phyloP scores from a whole-genome alignment of 768 basidiomycete species.

The Gloeopeniophorella convolvens region DNA sequence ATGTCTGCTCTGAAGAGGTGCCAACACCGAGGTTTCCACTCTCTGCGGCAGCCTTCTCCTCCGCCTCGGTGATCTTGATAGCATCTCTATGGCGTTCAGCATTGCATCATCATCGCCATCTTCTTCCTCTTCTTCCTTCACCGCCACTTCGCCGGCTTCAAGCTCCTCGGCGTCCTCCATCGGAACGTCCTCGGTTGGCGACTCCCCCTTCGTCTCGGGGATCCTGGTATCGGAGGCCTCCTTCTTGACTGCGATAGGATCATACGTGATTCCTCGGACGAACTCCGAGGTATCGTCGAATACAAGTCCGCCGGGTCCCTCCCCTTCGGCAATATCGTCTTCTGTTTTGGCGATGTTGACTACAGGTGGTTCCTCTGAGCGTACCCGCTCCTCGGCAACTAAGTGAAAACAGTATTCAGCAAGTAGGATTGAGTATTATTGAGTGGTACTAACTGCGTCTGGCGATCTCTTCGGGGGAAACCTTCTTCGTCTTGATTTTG shows the following conservation, averaged over 20 bases:
- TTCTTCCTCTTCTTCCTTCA: constrained; percentile 75
- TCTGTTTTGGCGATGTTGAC: constrained; percentile 41
- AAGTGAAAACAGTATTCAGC: constrained; percentile 14
- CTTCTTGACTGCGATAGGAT: constrained; percentile 40
- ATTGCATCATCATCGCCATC: constrained; percentile 70
- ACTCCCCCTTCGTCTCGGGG: constrained; percentile 25
- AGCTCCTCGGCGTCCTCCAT: constrained; percentile 50
- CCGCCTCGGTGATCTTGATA: constrained; percentile 55
- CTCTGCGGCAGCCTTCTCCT: constrained; percentile 36
- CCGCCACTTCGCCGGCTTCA: constrained; percentile 73
- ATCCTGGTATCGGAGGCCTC: constrained; percentile 21
- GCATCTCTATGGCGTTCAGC: constrained; percentile 68
- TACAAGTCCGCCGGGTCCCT: constrained; percentile 54
- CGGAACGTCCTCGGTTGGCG: constrained; percentile 55
- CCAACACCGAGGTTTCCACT: constrained; percentile 40
- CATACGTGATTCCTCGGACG: constrained; percentile 74
- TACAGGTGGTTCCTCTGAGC: constrained; percentile 39
- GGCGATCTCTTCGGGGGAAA: constrained; percentile 79
- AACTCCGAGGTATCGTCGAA: constrained; percentile 98
- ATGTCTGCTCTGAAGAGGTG: constrained; percentile 72
- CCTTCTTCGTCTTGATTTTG: constrained; percentile 69
- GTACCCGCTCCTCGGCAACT: constrained; percentile 62
- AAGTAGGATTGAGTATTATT: neutral
- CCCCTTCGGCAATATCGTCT: constrained; percentile 42
- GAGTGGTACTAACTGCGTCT: constrained; percentile 50